A percentile compares a stretch with the other conserved stretches of the same genome.
Conservation (phyloP, 108 stramenopile genomes). For the Cyclotella kingstonii region DNA sequence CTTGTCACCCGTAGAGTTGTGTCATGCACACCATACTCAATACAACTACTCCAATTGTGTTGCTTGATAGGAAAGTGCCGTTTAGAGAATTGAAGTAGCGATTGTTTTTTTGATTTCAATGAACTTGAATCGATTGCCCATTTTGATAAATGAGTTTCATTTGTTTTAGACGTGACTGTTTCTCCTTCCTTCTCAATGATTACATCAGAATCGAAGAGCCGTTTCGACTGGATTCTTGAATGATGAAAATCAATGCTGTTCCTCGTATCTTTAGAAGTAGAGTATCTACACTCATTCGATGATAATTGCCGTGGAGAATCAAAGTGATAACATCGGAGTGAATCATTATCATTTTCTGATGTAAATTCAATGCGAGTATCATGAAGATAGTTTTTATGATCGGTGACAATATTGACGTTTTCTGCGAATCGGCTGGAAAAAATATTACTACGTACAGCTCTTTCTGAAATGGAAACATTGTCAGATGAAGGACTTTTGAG, state of each 20-base stretch:
- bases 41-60: constrained; percentile 6
- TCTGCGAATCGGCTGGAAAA: no score
- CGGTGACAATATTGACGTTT: no score
- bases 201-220: constrained; percentile 24
- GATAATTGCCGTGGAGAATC: constrained; percentile 6
- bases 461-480: no score
- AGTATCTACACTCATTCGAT: constrained; percentile 8
- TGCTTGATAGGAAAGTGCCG: constrained; percentile 16
- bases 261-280: constrained; percentile 17
- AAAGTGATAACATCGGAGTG: no score
- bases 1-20: constrained; percentile 41
- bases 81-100: constrained; percentile 22
- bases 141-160: no score
- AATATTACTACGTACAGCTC: no score
- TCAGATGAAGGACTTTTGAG: no score
- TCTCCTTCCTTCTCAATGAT: neutral
- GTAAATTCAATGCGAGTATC: no score
- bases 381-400: no score
- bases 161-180: neutral
- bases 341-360: no score
- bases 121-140: neutral
- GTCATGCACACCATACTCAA: constrained; percentile 37
- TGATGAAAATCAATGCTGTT: constrained; percentile 6
- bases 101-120: constrained; percentile 16
- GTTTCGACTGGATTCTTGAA: constrained; percentile 41